These are phyloP conservation scores for Monilinia fructicola DNA, from an alignment of 2,329 filamentous ascomycete species.

Conservation along the genomic window DNA sequence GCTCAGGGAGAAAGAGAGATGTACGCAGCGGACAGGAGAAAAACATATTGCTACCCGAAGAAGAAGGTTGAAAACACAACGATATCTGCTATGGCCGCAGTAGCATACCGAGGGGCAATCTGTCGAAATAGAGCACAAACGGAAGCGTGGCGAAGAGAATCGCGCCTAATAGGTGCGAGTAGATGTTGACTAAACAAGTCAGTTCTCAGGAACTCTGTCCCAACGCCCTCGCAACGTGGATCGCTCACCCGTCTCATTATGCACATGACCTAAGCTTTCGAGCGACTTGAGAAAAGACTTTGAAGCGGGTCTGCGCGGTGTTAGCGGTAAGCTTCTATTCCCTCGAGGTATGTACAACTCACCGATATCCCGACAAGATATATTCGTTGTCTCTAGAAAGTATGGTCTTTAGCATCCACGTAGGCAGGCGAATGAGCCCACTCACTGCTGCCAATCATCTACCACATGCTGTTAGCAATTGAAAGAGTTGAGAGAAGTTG, in stretches of 20 bases:
- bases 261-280: conserved; percentile 19
- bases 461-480: neutral
- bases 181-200: conserved; percentile 45
- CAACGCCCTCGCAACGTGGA: neutral
- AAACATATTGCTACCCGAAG: conserved; percentile 44
- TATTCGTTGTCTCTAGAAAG: conserved; percentile 25
- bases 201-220: conserved; percentile 31
- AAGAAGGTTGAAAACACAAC: conserved; percentile 46
- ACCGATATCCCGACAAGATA: conserved; percentile 26
- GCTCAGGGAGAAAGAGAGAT: neutral
- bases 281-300: conserved; percentile 24
- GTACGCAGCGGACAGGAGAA: conserved; percentile 42
- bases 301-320: conserved; percentile 13
- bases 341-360: neutral
- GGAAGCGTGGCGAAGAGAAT: conserved; percentile 39
- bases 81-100: conserved; percentile 41
- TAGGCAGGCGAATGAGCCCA: neutral
- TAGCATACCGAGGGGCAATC: conserved; percentile 41
- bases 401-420: neutral
- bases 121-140: conserved; percentile 36
- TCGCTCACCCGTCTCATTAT: conserved; percentile 26
- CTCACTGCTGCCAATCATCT: conserved; percentile 9
- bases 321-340: neutral
- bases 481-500: neutral
- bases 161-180: conserved; percentile 48